Evolutionary conservation across 2,329 filamentous ascomycete species (phyloP).

Genomic region (Ambrosiella cleistominuta): DNA sequence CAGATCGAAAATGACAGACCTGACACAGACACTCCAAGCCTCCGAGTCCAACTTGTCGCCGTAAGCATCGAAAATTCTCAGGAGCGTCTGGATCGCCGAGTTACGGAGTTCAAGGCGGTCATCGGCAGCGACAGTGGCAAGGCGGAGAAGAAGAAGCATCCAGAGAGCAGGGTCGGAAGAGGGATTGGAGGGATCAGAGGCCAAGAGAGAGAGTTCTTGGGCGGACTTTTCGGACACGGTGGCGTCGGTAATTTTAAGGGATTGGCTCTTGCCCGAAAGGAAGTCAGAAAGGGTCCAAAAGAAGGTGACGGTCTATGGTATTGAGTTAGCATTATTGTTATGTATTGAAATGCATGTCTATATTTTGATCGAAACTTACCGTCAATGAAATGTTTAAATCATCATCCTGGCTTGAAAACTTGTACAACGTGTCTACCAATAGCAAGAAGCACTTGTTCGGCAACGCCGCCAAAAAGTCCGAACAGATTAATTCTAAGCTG

Average conservation of each 20-base stretch:
- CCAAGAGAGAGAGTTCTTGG: slow-evolving; percentile 37
- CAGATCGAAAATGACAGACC: slow-evolving; percentile 63
- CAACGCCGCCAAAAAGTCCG: slow-evolving; percentile 68
- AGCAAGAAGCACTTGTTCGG: slow-evolving; percentile 55
- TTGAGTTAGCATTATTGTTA: slow-evolving; percentile 7
- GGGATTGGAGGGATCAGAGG: slow-evolving; percentile 38
- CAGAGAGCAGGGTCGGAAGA: slow-evolving; percentile 56
- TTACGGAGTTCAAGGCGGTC: slow-evolving; percentile 61
- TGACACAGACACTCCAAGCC: slow-evolving; percentile 70
- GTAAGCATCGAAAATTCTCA: slow-evolving; percentile 84
- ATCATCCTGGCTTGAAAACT: slow-evolving; percentile 75
- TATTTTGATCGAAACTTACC: slow-evolving; percentile 28
- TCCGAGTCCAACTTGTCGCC: slow-evolving; percentile 61
- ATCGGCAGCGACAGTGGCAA: slow-evolving; percentile 56
- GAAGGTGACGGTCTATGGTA: slow-evolving; percentile 61
- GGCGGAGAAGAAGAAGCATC: slow-evolving; percentile 55
- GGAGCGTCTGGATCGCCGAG: slow-evolving; percentile 74
- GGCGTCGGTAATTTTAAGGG: slow-evolving; percentile 39
- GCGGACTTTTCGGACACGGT: slow-evolving; percentile 34
- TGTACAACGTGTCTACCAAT: slow-evolving; percentile 72
- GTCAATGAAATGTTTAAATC: slow-evolving; percentile 93
- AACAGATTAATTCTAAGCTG: slow-evolving; percentile 81
- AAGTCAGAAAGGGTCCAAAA: slow-evolving; percentile 94
- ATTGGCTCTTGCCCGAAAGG: slow-evolving; percentile 42
- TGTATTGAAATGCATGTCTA: neutral